A percentile compares a stretch with the other conserved stretches of the same genome.
Conservation (phyloP, 2,329 filamentous ascomycete species). For the Rutstroemia sp. region DNA sequence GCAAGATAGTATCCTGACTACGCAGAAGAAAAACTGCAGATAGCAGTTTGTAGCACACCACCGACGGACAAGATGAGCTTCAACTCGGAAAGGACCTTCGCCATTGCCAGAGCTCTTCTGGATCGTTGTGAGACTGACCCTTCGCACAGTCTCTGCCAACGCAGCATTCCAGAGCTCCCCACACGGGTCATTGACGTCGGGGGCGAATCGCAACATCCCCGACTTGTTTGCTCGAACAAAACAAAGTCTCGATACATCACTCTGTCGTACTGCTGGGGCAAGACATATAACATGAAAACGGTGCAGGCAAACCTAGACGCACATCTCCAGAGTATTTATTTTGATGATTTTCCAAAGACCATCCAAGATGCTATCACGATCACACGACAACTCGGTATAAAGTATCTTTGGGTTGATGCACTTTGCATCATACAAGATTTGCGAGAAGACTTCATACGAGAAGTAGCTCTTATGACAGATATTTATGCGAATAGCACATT, state of each 20-base stretch:
- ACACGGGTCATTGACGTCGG: neutral
- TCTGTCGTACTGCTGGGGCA: neutral
- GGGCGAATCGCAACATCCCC: neutral
- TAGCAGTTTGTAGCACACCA: too few species aligned
- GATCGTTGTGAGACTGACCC: too few species aligned
- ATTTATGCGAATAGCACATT: neutral
- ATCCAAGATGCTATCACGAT: neutral
- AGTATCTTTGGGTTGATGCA: neutral
- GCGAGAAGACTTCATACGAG: neutral
- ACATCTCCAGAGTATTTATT: neutral
- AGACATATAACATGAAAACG: neutral
- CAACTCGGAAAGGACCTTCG: too few species aligned
- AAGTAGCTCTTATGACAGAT: neutral
- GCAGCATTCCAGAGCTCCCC: neutral
- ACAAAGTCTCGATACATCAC: neutral
- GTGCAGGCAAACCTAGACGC: neutral
- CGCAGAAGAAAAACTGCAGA: too few species aligned
- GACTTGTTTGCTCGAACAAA: neutral
- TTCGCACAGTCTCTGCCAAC: too few species aligned
- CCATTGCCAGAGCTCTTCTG: too few species aligned
- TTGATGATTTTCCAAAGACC: neutral
- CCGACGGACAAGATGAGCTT: too few species aligned
- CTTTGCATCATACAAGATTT: neutral
- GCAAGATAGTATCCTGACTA: too few species aligned
- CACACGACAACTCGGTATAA: neutral